phyloP scores from a whole-genome alignment of 768 basidiomycete species.

The Naganishia friedmannii region DNA sequence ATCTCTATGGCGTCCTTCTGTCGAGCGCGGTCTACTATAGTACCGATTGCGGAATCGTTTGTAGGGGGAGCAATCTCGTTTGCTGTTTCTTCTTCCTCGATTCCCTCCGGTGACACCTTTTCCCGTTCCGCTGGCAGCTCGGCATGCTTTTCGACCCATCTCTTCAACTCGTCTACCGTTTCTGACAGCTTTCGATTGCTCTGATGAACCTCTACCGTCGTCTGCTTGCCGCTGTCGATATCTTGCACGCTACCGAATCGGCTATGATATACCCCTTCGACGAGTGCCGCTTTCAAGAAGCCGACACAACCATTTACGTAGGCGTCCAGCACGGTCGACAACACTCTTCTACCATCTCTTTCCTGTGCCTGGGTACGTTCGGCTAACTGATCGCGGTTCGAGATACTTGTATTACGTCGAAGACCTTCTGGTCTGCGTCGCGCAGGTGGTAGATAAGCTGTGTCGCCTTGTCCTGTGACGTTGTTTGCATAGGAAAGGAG shows the following conservation, averaged over 20 bases:
- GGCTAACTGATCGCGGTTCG: slow-evolving; percentile 37
- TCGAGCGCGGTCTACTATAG: background rate
- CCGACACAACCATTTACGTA: slow-evolving; percentile 67
- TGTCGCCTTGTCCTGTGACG: slow-evolving; percentile 7
- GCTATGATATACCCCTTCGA: slow-evolving; percentile 69
- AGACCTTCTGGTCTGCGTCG: slow-evolving; percentile 27
- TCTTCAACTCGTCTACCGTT: slow-evolving; percentile 22
- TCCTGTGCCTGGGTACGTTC: slow-evolving; percentile 46
- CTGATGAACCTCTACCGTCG: background rate
- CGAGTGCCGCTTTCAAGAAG: slow-evolving; percentile 66
- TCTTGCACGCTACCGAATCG: slow-evolving; percentile 3
- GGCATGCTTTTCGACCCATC: slow-evolving; percentile 29
- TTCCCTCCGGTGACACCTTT: background rate
- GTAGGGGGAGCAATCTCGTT: background rate
- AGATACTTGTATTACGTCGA: slow-evolving; percentile 27
- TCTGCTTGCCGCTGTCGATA: background rate
- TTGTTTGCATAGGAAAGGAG: slow-evolving; percentile 56
- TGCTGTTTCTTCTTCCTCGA: slow-evolving; percentile 4
- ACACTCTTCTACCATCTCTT: slow-evolving; percentile 48
- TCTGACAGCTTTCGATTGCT: background rate
- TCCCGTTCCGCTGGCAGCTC: background rate
- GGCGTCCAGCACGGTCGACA: slow-evolving; percentile 59
- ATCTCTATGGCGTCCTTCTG: background rate
- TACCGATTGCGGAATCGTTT: background rate
- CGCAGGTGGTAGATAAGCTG: slow-evolving; percentile 15